Base-by-base conservation (phyloP, 257 asterid genomes). In the Penstemon eatonii region DNA sequence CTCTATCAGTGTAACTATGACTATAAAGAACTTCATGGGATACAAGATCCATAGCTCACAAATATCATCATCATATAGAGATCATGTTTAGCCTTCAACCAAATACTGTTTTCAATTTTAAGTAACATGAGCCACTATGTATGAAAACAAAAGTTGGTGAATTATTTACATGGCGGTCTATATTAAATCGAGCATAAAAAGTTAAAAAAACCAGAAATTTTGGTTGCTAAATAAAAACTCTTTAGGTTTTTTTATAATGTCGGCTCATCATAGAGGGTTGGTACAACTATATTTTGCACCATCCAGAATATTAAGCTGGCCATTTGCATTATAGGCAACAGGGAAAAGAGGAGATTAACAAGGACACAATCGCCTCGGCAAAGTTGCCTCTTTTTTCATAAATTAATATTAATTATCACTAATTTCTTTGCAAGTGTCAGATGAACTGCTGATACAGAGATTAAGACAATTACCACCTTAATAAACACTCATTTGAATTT, bases 1-100 rank as follows among this genome's bases (percentile, higher is more conserved):
- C 76, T 71, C 83, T 52, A 81, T 81, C 86, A 81, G 85, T 72
- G 83, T 81, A 81, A 78, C 86, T 77, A 81, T 81, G 85, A 81
- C 83, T 64, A 71, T 18, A 65, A 46, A 78, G 74, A 59, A 41
- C 75, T 15, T 68, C 82, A 80, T 56, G 5, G 78, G 85, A 80
- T 47, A 43, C 33, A 76, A 62, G 13, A 66, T 72, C 86, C 86
- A 72, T 81, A 72, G 64, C 81, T 75, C 79, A 11, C 37, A 11
- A 33, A n/a, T 50, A 38, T 55, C 47, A 61, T 78, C 86, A 78
- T 78, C 86, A 81, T 65, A 40, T 75, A 73, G 83, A 66, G 75
- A 65, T 56, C 77, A 68, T 25, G 60, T 37, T 70, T 51, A 45
- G 0, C 5, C 13, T 42, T 19, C 19, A 6, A 67, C 4, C 0